These are phyloP conservation scores for Clarkia xantiana DNA, from an alignment of 345 rosid genomes.

Conservation along the genomic window DNA sequence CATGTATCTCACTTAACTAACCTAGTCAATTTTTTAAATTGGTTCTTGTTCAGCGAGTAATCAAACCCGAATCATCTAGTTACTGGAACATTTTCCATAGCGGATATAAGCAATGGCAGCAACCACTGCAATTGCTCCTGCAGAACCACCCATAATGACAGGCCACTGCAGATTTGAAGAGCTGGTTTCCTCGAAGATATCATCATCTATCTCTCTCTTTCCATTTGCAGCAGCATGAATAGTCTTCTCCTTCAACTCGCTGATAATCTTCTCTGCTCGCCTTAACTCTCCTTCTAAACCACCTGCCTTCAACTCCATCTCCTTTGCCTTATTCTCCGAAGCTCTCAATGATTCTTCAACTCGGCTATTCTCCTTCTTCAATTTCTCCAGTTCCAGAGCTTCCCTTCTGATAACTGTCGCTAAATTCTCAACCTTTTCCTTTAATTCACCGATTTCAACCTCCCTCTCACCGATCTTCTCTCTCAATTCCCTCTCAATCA, in stretches of 20 bases:
- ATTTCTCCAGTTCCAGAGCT: slow-evolving; percentile 19
- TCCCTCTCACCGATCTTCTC: slow-evolving; percentile 39
- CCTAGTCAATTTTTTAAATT: neutral
- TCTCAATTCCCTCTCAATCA: slow-evolving; percentile 47
- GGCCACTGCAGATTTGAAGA: slow-evolving; percentile 25
- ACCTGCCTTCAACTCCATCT: slow-evolving; percentile 19
- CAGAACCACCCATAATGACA: slow-evolving; percentile 27
- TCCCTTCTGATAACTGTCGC: slow-evolving; percentile 21
- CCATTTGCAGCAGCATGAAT: slow-evolving; percentile 16
- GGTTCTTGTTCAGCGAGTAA: neutral
- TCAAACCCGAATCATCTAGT: neutral
- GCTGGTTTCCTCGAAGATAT: slow-evolving; percentile 9
- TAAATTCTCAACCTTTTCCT: slow-evolving; percentile 27
- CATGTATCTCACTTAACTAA: neutral
- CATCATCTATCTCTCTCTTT: slow-evolving; percentile 3
- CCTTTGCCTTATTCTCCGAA: slow-evolving; percentile 18
- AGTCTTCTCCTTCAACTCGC: slow-evolving; percentile 27
- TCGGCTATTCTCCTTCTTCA: slow-evolving; percentile 21
- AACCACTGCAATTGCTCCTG: slow-evolving; percentile 30
- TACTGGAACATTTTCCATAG: slow-evolving; percentile 31
- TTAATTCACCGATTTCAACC: slow-evolving; percentile 20
- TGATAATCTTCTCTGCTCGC: slow-evolving; percentile 21
- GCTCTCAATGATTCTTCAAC: slow-evolving; percentile 20
- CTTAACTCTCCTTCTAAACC: slow-evolving; percentile 28
- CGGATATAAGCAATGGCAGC: slow-evolving; percentile 34